Conservation (phyloP, 2,329 filamentous ascomycete species). For the Xylaria sp. region DNA sequence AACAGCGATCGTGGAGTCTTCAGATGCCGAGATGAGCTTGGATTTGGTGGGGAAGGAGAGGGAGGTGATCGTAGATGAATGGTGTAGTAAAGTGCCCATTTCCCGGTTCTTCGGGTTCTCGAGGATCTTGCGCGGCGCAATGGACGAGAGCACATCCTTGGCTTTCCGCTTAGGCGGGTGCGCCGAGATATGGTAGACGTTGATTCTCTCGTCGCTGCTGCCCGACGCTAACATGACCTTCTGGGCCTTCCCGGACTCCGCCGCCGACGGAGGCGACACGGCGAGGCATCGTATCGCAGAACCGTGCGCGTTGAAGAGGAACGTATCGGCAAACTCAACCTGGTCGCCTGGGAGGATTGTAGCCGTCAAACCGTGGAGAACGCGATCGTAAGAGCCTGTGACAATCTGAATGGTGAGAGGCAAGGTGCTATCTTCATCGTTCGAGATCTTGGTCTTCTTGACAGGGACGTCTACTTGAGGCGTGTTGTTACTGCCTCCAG, state of each 20-base stretch:
- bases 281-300: conserved; percentile 87
- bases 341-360: conserved; percentile 49
- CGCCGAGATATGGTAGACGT: conserved; percentile 83
- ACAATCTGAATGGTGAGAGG: conserved; percentile 75
- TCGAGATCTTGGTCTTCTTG: conserved; percentile 28
- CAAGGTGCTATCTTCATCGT: conserved; percentile 21
- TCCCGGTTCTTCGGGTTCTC: conserved; percentile 86
- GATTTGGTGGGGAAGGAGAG: conserved; percentile 77
- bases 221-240: conserved; percentile 89
- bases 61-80: conserved; percentile 73
- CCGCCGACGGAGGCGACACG: conserved; percentile 68
- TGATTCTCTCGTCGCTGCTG: conserved; percentile 89
- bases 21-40: conserved; percentile 81
- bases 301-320: conserved; percentile 89
- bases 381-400: conserved; percentile 87
- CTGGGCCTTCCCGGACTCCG: conserved; percentile 57
- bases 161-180: conserved; percentile 55
- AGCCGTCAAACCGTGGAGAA: conserved; percentile 86
- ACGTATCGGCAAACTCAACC: conserved; percentile 78
- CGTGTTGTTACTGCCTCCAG: conserved; percentile 20
- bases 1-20: conserved; percentile 88
- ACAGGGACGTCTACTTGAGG: conserved; percentile 10
- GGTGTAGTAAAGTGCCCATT: conserved; percentile 80
- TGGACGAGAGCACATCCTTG: conserved; percentile 57
- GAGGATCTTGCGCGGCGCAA: conserved; percentile 67